phyloP scores from a whole-genome alignment of 2,329 filamentous ascomycete genomes.

The Cladobotryum protrusum region DNA sequence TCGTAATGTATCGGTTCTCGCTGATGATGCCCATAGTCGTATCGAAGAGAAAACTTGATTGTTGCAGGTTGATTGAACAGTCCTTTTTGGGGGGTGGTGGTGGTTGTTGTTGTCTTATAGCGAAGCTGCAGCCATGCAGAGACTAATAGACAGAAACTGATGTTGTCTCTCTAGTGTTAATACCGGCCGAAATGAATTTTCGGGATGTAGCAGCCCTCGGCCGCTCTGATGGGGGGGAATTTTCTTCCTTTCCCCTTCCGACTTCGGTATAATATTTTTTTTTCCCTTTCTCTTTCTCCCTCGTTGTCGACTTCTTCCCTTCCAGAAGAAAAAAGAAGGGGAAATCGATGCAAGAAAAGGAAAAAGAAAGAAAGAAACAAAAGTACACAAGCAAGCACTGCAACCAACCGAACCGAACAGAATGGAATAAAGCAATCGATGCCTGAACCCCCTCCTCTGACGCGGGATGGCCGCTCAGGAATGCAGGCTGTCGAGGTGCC shows the following conservation, averaged over 20 bases:
- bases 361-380: not conserved
- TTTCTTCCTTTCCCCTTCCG: not conserved
- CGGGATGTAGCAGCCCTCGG: too few relatives aligned
- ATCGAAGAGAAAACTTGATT: conserved; percentile 4
- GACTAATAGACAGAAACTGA: not conserved
- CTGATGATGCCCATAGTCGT: conserved; percentile 20
- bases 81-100: too few relatives aligned
- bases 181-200: too few relatives aligned
- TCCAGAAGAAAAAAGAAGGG: not conserved
- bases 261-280: not conserved
- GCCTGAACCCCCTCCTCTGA: not conserved
- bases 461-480: not conserved
- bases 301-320: not conserved
- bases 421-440: not conserved
- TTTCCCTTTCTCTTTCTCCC: not conserved
- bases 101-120: not conserved
- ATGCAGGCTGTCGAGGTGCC: not conserved
- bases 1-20: conserved; percentile 14
- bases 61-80: not conserved
- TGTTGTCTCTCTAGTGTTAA: not conserved
- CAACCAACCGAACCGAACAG: not conserved
- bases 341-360: not conserved
- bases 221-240: not conserved
- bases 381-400: not conserved
- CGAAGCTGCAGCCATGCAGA: conserved; percentile 9